Evolutionary conservation across 139 green algal genomes (phyloP), one percentile per base, ranked within the genome.

Genomic region (Chlamydomonas sp.): DNA sequence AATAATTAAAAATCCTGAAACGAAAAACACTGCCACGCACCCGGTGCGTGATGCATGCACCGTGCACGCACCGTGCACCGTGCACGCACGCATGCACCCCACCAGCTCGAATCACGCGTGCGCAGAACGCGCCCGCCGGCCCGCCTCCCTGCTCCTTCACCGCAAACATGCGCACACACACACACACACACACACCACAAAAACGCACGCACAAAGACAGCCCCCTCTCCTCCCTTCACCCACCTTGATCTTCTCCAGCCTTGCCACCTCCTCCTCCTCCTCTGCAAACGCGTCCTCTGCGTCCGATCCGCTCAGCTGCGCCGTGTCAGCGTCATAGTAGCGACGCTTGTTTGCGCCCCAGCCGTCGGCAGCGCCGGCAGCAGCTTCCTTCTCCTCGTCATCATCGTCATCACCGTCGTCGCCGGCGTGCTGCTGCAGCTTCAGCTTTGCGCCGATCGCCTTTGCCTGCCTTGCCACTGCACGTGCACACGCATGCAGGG

Each of bases 241-340:
- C n/a, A n/a, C n/a, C 63, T 62, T 82, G 13, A 49, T 64, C 67
- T 59, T 69, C 33, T 75, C 47, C 65, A 4, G 33, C 5, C 34
- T 16, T 35, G 8, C 33, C 6, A 66, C 29, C 59, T 66, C 59
- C 59, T 66, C 59, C 59, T 66, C 59, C 59, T 66, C 59, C 26
- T 66, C 59, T 20, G 39, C 8, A 30, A 66, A 39, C 8, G 59
- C 59, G 8, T 66, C 59, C 57, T 54, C 47, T 29, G 50, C 60
- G 47, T 63, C 64, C 35, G 69, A 35, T 28, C 73, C 73, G 5
- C 43, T 62, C 16, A 62, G 67, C 24, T 54, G 13, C 24, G 61
- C 47, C 79, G 76, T 84, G 35, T 88, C 81, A 3, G 79, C 87
- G 39, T 83, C 82, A 59, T 97, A 95, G 77, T 93, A 94, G 8